Percentiles rank a stretch among this genome's conserved stretches.
phyloP scores from a whole-genome alignment of 257 asterid species.

The Rubia yunnanensis region DNA sequence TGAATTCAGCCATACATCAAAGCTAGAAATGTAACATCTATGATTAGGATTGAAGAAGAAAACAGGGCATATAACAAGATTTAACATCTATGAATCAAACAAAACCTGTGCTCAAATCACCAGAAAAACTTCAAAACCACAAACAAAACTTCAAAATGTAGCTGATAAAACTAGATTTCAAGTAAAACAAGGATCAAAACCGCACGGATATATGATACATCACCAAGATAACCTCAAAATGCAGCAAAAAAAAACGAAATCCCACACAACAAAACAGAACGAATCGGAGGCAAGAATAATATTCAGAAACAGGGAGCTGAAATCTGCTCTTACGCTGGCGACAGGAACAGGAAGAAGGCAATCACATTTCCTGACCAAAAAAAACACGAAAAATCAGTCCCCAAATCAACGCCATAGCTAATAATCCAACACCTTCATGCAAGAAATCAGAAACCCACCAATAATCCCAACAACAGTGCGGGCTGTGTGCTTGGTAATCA shows the following conservation, averaged over 20 bases:
- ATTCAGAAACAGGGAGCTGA: neutral
- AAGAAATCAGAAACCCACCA: constrained; percentile 27
- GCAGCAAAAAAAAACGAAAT: no score
- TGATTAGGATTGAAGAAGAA: no score
- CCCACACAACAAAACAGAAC: no score
- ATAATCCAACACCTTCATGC: neutral
- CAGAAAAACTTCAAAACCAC: neutral
- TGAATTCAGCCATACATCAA: no score
- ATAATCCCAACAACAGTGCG: constrained; percentile 55
- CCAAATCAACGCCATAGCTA: neutral
- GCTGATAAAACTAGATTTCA: neutral
- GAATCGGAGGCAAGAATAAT: neutral
- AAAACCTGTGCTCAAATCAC: neutral
- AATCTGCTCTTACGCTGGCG: constrained; percentile 55
- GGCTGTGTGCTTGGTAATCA: constrained; percentile 38
- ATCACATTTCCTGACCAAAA: constrained; percentile 54
- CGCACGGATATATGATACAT: no score
- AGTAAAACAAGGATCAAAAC: neutral
- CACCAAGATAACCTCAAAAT: no score
- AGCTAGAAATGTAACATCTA: no score
- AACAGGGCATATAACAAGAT: neutral
- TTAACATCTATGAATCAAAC: neutral
- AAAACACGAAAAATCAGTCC: neutral
- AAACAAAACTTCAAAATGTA: neutral
- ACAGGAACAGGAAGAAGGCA: constrained; percentile 54